Evolutionary conservation across 805 yeast species (phyloP), one percentile per base, ranked within the genome.

Genomic region (Komagataella mondaviorum): DNA sequence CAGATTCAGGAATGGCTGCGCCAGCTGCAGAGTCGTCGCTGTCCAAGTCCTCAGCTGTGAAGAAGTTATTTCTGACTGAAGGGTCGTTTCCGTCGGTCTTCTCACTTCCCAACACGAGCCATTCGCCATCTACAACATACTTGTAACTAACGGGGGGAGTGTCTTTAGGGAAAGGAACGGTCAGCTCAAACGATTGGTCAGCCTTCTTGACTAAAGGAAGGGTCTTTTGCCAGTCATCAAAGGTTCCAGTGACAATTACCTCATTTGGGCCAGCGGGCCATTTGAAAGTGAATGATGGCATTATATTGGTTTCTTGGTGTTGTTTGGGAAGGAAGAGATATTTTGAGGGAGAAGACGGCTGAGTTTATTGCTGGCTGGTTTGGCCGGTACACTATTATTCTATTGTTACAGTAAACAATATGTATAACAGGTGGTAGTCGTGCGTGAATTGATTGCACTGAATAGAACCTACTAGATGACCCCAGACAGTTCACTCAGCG

Each of bases 161-260:
- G 24, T 56, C 58, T n/a, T 54, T 44, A 8, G 57, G 52, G 20
- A 68, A 55, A 43, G 70, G 67, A 14, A 61, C 57, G n/a, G 64
- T 54, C 18, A 68, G 52, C 50, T 60, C 60, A 52, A 64, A 67
- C 1, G 63, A 55, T 10, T 69, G 68, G 46, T 72, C 68, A 1
- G 60, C 47, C 54, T 71, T 73, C 56, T 76, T 73, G 48, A 75
- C 70, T 24, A 80, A 67, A 18, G 71, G 72, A 52, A 70, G 67
- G 2, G 75, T 63, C 57, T 78, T 69, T 45, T 73, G 56, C 85
- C 85, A 80, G 57, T 77, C 63, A 60, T 77, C 83, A 61, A 78
- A 78, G 45, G 76, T 68, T 49, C 85, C 85, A 39, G 85, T 79
- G 55, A 80, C 80, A 53, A 78, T 66, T 51, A 80, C 83, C 39